Conservation (phyloP, 305 asterid species). For the Fraxinus latifolia region DNA sequence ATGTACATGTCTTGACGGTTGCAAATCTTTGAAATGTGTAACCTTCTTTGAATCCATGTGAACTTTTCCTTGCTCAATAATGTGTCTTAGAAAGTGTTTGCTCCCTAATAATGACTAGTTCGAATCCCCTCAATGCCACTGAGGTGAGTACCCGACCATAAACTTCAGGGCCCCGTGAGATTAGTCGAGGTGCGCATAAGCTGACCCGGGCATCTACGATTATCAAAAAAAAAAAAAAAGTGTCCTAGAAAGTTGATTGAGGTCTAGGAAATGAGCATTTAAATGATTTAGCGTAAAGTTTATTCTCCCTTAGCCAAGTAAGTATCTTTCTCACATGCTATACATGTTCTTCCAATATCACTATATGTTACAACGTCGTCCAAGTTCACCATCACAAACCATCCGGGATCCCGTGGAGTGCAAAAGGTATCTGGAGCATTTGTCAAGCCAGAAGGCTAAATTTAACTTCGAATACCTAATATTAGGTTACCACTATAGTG, state of each 20-base stretch:
- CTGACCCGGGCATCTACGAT: too few species aligned
- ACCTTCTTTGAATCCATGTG: not conserved
- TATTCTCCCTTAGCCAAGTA: not conserved
- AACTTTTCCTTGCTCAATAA: not conserved
- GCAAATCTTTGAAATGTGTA: not conserved
- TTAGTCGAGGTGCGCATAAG: too few species aligned
- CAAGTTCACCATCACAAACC: not conserved
- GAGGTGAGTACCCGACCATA: too few species aligned
- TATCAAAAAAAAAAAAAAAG: not conserved
- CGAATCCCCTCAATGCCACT: too few species aligned
- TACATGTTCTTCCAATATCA: not conserved
- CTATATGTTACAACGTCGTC: not conserved
- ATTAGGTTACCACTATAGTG: not conserved
- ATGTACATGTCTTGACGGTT: not conserved
- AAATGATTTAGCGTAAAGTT: not conserved
- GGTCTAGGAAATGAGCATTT: not conserved
- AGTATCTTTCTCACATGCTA: not conserved
- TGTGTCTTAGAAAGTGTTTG: not conserved
- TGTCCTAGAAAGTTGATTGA: not conserved
- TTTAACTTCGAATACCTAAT: not conserved
- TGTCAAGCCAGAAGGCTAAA: not conserved
- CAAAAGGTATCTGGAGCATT: not conserved
- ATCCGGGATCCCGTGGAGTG: not conserved
- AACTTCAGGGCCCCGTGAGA: too few species aligned
- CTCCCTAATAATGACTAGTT: too few species aligned